phyloP scores from a whole-genome alignment of 495 filamentous ascomycete genomes.

The Penicillium longicatenatum region DNA sequence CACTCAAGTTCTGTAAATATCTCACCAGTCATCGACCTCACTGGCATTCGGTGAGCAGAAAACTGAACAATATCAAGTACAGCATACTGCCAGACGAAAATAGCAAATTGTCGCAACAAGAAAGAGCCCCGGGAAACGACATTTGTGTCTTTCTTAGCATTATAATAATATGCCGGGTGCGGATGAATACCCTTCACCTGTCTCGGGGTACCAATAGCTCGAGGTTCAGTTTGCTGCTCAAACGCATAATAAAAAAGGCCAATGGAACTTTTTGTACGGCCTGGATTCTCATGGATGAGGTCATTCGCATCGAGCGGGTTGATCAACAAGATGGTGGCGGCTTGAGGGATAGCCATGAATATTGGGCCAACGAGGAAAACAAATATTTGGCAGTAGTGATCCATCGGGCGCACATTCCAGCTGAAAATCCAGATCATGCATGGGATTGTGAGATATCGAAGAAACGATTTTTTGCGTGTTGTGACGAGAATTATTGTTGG shows the following conservation, averaged over 20 bases:
- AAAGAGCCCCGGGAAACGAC: neutral
- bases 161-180: conserved; percentile 18
- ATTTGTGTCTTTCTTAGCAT: neutral
- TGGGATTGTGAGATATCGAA: conserved; percentile 18
- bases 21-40: neutral
- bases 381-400: neutral
- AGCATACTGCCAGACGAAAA: conserved; percentile 24
- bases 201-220: conserved; percentile 17
- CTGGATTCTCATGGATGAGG: conserved; percentile 11
- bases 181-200: conserved; percentile 22
- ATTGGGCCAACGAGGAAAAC: neutral
- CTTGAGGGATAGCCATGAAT: conserved; percentile 5
- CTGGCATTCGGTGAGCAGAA: neutral
- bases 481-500: conserved; percentile 7
- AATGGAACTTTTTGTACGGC: conserved; percentile 1
- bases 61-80: conserved; percentile 11
- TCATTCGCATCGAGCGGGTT: conserved; percentile 17
- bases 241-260: conserved; percentile 4
- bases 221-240: neutral
- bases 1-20: conserved; percentile 1
- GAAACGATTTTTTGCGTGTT: conserved; percentile 10
- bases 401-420: conserved; percentile 3
- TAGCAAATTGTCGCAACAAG: conserved; percentile 21
- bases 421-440: conserved; percentile 14
- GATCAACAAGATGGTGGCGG: conserved; percentile 16